These are phyloP conservation scores for Geotrichum phurueaensis DNA, from an alignment of 1,139 yeast genomes.

Conservation along the genomic window DNA sequence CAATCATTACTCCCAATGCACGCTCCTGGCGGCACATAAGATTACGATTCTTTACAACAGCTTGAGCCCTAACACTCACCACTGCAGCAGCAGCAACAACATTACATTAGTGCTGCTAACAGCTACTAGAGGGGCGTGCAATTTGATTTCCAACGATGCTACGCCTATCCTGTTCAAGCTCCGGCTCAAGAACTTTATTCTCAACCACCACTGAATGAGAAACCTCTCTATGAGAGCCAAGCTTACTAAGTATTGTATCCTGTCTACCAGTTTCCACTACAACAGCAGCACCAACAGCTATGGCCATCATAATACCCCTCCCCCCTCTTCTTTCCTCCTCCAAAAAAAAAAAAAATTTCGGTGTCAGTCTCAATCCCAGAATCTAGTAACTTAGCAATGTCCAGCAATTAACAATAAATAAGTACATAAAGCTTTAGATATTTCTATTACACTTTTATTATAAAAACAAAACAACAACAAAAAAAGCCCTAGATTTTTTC, in stretches of 20 bases:
- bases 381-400: not conserved
- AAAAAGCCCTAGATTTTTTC: not conserved
- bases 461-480: not conserved
- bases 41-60: too few relatives aligned
- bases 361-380: not conserved
- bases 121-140: too few relatives aligned
- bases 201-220: not conserved
- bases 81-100: too few relatives aligned
- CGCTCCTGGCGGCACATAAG: not conserved
- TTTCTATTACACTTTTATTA: not conserved
- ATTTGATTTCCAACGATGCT: not conserved
- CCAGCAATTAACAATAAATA: not conserved
- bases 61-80: too few relatives aligned
- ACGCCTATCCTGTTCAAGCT: too few relatives aligned
- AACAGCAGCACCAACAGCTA: constrained; percentile 10
- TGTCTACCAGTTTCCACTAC: constrained; percentile 7
- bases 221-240: not conserved
- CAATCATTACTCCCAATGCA: not conserved
- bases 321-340: too few relatives aligned
- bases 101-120: too few relatives aligned
- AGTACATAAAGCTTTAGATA: not conserved
- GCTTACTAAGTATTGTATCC: constrained; percentile 2
- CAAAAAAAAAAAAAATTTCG: not conserved
- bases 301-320: constrained; percentile 9
- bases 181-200: not conserved